Conservation (phyloP, 192 early-diverging fungal genomes). For the Linderina pennispora region DNA sequence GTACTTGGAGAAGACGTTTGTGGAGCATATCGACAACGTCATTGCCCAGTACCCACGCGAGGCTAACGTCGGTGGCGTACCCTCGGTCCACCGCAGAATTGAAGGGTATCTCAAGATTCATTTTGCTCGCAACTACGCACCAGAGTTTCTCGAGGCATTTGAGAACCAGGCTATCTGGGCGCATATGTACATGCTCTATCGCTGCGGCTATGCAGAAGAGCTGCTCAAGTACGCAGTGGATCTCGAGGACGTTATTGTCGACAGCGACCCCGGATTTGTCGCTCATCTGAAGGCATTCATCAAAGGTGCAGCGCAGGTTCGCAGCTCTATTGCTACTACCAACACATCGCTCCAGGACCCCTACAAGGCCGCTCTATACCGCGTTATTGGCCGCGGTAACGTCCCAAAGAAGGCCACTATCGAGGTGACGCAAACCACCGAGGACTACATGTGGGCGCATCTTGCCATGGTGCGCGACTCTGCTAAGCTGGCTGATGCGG, state of each 20-base stretch:
- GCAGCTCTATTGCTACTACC: conserved; percentile 36
- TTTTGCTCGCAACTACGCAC: conserved; percentile 52
- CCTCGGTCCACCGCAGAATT: conserved; percentile 64
- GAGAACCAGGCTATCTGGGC: conserved; percentile 77
- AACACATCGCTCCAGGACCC: conserved; percentile 60
- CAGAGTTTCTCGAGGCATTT: conserved; percentile 33
- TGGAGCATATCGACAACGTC: conserved; percentile 44
- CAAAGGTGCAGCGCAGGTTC: conserved; percentile 32
- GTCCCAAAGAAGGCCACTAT: conserved; percentile 57
- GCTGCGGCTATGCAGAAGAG: conserved; percentile 64
- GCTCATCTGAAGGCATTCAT: conserved; percentile 65
- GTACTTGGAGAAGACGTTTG: conserved; percentile 50
- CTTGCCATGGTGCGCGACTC: conserved; percentile 59
- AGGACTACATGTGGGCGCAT: conserved; percentile 93
- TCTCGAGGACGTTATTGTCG: conserved; percentile 50
- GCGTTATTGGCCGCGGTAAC: conserved; percentile 86
- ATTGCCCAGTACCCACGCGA: conserved; percentile 57
- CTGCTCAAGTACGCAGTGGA: conserved; percentile 61
- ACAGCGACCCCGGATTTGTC: conserved; percentile 63
- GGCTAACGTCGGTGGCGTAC: conserved; percentile 73
- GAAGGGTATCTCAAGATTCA: conserved; percentile 66
- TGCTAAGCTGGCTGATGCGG: conserved; percentile 40
- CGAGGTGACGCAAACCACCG: conserved; percentile 68
- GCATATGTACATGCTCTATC: conserved; percentile 74
- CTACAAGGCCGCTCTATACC: conserved; percentile 89